Base-by-base conservation (phyloP, 495 filamentous ascomycete genomes). In the Trypethelium eluteriae region DNA sequence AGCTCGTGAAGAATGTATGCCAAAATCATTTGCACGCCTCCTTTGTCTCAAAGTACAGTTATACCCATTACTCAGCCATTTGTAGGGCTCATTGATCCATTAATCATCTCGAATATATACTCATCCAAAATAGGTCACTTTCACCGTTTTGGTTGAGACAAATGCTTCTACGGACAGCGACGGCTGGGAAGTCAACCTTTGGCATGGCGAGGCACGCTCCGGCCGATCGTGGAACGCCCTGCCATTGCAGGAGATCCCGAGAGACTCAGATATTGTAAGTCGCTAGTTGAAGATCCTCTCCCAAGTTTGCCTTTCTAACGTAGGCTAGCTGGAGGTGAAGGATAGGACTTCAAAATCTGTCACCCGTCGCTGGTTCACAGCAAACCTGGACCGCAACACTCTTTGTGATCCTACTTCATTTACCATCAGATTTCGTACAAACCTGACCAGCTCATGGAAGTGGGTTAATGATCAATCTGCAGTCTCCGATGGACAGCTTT, bases 131-230 rank as follows among this genome's bases (percentile, higher is more conserved):
- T 67, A 84, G 77, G 78, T 89, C 12, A 71, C 71, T 2, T 88
- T 94, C 67, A 86, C 83, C 16, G 89, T 90, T 16, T 76, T 91
- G n/a, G 77, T 96, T 38, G 89, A 92, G 67, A 85, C 82, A 56
- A 80, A 72, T 41, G 78, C 76, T 62, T 80, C 84, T 39, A 79
- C 79, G 1, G 72, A 83, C 6, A 59, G 53, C 36, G 81, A 87
- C 68, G 66, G 76, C 47, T 95, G 89, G 88, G 82, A 94, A 72
- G 82, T 89, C 5, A 81, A 86, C 39, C 77, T 96, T 1, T 96
- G 91, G 91, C 36, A 59, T 59, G 53, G 53, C 53, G 32, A 59
- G 6, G 7, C 53, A 4, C 25, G 25, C 53, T 35, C 53, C 7
- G 4, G 53, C 36, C 53, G 14, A 36, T 18, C 34, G 32, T 59